Conservation (phyloP, 2,329 filamentous ascomycete genomes). For the Amphichorda felina region DNA sequence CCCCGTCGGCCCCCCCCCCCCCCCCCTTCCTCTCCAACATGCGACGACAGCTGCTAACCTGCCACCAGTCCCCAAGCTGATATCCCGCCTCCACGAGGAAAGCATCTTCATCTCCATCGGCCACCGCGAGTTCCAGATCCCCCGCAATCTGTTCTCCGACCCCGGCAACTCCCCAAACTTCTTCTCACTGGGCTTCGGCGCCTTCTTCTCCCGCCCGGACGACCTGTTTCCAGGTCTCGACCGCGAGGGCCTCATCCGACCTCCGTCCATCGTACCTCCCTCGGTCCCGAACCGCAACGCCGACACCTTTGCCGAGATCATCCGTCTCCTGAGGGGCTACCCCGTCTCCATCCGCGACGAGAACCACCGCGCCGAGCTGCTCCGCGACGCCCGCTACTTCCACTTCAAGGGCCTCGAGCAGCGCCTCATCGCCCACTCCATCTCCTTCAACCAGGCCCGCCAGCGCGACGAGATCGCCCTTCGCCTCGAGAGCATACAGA, state of each 20-base stretch:
- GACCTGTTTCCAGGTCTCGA: conserved; percentile 82
- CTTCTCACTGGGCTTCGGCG: conserved; percentile 81
- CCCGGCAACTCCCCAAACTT: conserved; percentile 93
- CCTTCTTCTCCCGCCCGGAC: conserved; percentile 71
- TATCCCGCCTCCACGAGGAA: conserved; percentile 82
- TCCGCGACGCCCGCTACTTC: conserved; percentile 85
- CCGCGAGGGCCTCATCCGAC: conserved; percentile 66
- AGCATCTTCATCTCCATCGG: conserved; percentile 90
- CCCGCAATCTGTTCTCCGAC: conserved; percentile 72
- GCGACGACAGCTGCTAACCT: background rate
- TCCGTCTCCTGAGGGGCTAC: conserved; percentile 77
- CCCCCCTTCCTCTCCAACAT: background rate
- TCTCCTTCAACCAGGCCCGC: conserved; percentile 62
- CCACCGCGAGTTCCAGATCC: conserved; percentile 76
- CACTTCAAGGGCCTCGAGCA: conserved; percentile 89
- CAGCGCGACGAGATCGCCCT: conserved; percentile 65
- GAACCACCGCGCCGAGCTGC: conserved; percentile 61
- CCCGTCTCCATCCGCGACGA: conserved; percentile 66
- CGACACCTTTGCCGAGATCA: conserved; percentile 72
- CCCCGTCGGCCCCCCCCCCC: too few species aligned
- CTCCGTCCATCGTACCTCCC: conserved; percentile 76
- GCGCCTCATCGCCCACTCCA: conserved; percentile 64
- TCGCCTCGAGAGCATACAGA: conserved; percentile 76
- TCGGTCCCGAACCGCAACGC: conserved; percentile 69
- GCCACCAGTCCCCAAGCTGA: conserved; percentile 69